phyloP scores from a whole-genome alignment of 2,329 filamentous ascomycete genomes.

The Tetracladium maxilliforme region DNA sequence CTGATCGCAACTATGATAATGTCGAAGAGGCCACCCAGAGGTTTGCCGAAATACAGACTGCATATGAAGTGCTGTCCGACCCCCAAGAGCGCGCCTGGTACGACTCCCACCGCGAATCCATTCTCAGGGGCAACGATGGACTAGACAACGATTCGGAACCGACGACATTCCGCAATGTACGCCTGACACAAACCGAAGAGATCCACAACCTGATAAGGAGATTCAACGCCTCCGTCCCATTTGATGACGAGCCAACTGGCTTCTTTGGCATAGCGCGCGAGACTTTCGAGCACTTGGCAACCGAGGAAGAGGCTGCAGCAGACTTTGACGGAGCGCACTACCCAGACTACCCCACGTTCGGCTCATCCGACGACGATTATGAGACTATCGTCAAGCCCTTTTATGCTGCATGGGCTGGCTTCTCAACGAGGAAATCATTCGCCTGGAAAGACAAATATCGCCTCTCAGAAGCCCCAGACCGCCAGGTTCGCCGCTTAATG shows the following conservation, averaged over 20 bases:
- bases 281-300: constrained; percentile 65
- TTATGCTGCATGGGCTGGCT: constrained; percentile 67
- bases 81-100: constrained; percentile 96
- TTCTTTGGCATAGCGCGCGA: constrained; percentile 73
- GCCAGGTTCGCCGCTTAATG: constrained; percentile 68
- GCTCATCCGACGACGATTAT: constrained; percentile 58
- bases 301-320: constrained; percentile 65
- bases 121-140: constrained; percentile 56
- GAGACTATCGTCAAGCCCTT: constrained; percentile 68
- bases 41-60: constrained; percentile 85
- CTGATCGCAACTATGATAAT: constrained; percentile 83
- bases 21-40: constrained; percentile 68
- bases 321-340: constrained; percentile 48
- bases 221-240: constrained; percentile 66
- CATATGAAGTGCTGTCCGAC: constrained; percentile 92
- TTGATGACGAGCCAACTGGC: constrained; percentile 63
- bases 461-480: constrained; percentile 74
- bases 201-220: constrained; percentile 64
- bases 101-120: constrained; percentile 80
- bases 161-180: constrained; percentile 42
- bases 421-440: constrained; percentile 75
- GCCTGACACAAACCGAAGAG: constrained; percentile 67
- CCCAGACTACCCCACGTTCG: constrained; percentile 69
- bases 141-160: constrained; percentile 21
- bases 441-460: constrained; percentile 81